These are phyloP conservation scores for Vitis hybrid DNA, from an alignment of 177 flowering plant species.

Conservation along the genomic window DNA sequence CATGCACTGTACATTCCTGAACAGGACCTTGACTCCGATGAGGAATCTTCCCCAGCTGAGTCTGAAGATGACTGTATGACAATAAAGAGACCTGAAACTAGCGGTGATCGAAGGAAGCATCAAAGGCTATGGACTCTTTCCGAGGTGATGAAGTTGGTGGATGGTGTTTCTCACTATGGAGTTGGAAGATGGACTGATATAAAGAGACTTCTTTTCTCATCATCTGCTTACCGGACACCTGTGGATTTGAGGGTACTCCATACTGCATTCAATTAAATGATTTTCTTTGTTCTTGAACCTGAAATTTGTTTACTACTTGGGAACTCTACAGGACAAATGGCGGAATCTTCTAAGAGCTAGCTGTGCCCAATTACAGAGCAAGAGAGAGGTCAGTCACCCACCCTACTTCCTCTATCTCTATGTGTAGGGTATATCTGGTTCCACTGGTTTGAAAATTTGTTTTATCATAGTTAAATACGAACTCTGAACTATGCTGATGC, in stretches of 20 bases:
- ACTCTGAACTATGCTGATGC: background rate
- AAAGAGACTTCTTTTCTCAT: constrained; percentile 57
- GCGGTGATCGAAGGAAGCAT: constrained; percentile 52
- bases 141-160: constrained; percentile 72
- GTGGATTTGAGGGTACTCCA: constrained; percentile 77
- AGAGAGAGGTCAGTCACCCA: constrained; percentile 44
- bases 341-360: constrained; percentile 82
- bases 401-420: background rate
- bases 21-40: constrained; percentile 39
- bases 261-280: background rate
- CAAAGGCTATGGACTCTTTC: constrained; percentile 72
- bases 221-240: constrained; percentile 74
- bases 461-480: no score
- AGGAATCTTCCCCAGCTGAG: constrained; percentile 31
- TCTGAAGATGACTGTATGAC: constrained; percentile 40
- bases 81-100: constrained; percentile 23
- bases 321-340: constrained; percentile 79
- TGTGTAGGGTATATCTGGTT: no score
- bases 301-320: constrained; percentile 1
- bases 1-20: background rate
- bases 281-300: background rate
- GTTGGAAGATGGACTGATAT: constrained; percentile 85
- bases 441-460: no score
- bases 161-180: constrained; percentile 78
- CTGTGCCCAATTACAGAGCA: constrained; percentile 31